Conservation (phyloP, 768 basidiomycete species). For the Daedaleopsis nitida region DNA sequence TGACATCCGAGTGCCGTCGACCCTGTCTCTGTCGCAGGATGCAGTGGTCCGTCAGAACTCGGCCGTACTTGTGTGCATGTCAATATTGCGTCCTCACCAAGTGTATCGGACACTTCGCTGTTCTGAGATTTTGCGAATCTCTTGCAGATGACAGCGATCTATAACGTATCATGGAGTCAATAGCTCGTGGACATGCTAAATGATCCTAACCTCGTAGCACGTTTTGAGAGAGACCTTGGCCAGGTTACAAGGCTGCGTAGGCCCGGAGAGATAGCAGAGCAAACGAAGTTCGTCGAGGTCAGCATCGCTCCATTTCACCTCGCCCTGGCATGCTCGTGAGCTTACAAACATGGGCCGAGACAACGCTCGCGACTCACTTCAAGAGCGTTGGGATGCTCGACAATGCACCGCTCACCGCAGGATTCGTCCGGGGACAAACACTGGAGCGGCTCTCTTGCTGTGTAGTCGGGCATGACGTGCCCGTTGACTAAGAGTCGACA, state of each 20-base stretch:
- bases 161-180: too few species aligned
- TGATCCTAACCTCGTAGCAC: constrained; percentile 62
- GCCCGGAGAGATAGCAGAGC: constrained; percentile 45
- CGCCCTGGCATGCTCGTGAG: constrained; percentile 4
- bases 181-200: too few species aligned
- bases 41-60: too few species aligned
- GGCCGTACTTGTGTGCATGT: too few species aligned
- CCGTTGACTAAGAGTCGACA: not conserved
- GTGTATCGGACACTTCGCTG: too few species aligned
- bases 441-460: not conserved
- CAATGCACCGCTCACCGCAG: constrained; percentile 3
- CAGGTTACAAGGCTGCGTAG: constrained; percentile 54
- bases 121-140: not conserved
- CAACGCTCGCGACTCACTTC: not conserved
- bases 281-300: constrained; percentile 43
- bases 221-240: constrained; percentile 56
- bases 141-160: constrained; percentile 7
- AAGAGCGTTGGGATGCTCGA: not conserved
- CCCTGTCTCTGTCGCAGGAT: too few species aligned
- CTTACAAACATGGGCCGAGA: too few species aligned
- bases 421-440: not conserved
- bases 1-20: too few species aligned
- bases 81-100: too few species aligned
- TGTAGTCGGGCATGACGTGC: not conserved
- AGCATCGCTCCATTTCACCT: not conserved